Evolutionary conservation across 495 filamentous ascomycete genomes (phyloP), one percentile per base, ranked within the genome.

Genomic region (Cryomyces minteri): DNA sequence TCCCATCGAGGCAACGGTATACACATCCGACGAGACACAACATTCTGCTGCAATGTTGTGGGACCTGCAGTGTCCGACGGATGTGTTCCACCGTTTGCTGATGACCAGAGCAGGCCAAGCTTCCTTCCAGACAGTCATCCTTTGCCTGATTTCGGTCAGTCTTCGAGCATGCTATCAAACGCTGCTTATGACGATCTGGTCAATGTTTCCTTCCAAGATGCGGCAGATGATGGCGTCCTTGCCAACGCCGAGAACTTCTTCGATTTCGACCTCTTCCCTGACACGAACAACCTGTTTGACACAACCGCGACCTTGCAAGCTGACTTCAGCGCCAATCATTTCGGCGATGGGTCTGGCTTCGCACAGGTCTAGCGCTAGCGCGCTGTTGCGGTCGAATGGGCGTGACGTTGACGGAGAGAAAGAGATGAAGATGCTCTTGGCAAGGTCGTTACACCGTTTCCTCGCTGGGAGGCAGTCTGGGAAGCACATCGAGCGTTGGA

Each of bases 41-140:
- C 88, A 93, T 94, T 84, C 90, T 94, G 90, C 90, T 71, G 88
- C 73, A 86, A 78, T 94, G 88, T 93, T 95, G 88, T 95, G 84
- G 72, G 90, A 88, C 90, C 90, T 94, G 90, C 90, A 80, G 90
- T 98, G 90, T 95, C 90, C 76, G 79, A 87, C 78, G 74, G 69
- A 18, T 14, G 8, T 18, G 8, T 8, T 9, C 28, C n/a, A 18
- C 28, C 40, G 11, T 38, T 38, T 14, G 34, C 12, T 14, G 12
- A 38, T 14, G 12, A 38, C 34, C 9, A 38, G 9, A 29, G 8
- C 10, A 9, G 8, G 8, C 25, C 40, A 41, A 29, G 9, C 9
- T 9, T 29, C 9, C 9, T 29, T 41, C 40, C 40, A 41, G 28
- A 8, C 10, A 9, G 8, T 41, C 9, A 41, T 41, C 8, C 10